A percentile compares a stretch with the other conserved stretches of the same genome.
These are phyloP conservation scores for Xylariaceae sp. DNA, from an alignment of 2,329 filamentous ascomycete genomes.

Conservation along the genomic window DNA sequence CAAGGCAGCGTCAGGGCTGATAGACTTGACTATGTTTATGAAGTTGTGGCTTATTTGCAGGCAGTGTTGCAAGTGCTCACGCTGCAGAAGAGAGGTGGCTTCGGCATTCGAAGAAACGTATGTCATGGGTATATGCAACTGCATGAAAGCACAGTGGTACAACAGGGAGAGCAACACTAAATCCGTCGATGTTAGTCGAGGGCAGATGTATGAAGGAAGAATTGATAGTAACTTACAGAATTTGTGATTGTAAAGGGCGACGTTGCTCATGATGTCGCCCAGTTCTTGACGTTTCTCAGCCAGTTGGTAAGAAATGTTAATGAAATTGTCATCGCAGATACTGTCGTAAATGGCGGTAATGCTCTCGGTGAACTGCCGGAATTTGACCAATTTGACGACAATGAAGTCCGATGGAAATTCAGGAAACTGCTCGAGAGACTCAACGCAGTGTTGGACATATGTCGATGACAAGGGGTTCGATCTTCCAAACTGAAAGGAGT, in stretches of 20 bases:
- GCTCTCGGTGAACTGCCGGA: conserved; percentile 35
- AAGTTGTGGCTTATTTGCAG: conserved; percentile 34
- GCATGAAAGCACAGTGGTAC: conserved; percentile 10
- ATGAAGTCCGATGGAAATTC: conserved; percentile 31
- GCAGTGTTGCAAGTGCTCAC: conserved; percentile 34
- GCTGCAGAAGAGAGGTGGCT: conserved; percentile 16
- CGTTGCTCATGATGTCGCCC: conserved; percentile 31
- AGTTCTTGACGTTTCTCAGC: conserved; percentile 32
- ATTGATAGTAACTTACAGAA: conserved; percentile 20
- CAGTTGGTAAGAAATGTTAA: conserved; percentile 33
- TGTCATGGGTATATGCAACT: conserved; percentile 37
- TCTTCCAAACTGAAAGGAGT: conserved; percentile 36
- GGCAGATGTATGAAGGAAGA: background rate
- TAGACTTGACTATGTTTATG: conserved; percentile 30
- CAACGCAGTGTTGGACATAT: conserved; percentile 34
- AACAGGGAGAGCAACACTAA: conserved; percentile 18
- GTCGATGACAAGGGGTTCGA: conserved; percentile 30
- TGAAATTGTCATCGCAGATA: conserved; percentile 21
- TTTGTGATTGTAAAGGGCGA: conserved; percentile 27
- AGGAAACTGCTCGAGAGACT: conserved; percentile 27
- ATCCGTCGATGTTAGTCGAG: background rate
- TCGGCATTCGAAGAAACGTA: conserved; percentile 26
- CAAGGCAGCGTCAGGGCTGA: conserved; percentile 27
- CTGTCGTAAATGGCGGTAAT: conserved; percentile 33
- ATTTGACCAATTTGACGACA: conserved; percentile 33